Evolutionary conservation across 495 filamentous ascomycete genomes (phyloP), one percentile per base, ranked within the genome.

Genomic region (Bacidia rubella): DNA sequence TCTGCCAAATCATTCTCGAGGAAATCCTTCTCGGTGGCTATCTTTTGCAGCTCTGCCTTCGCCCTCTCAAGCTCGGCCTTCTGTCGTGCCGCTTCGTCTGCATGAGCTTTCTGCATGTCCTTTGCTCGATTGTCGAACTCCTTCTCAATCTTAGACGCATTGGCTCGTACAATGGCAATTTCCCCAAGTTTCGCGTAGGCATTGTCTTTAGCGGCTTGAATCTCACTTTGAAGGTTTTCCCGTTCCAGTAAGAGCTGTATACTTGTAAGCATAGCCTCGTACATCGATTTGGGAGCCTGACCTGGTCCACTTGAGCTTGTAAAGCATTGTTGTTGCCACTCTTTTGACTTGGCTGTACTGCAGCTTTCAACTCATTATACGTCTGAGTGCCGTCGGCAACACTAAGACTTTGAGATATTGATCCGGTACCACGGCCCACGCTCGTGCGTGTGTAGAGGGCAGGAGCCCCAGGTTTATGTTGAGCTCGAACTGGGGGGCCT

Each of bases 81-180:
- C 35, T 75, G 68, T 50, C 73, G 77, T 15, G 69, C 69, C n/a
- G 68, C 59, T 49, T 76, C 73, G 11, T 83, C 80, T 3, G 66
- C 68, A 58, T 81, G 71, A 20, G 69, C 32, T 52, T 78, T 75
- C 47, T 78, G 71, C 54, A 82, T 56, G 2, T 69, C 68, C 9
- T 65, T 58, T 10, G 82, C 52, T 50, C 70, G 67, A 12, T 69
- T 69, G 50, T 85, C 79, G 62, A 78, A 74, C 23, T 81, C 77
- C 43, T 75, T 71, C 12, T 62, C 62, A 22, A 72, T 58, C 52
- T 76, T 80, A 2, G 69, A 65, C 47, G 78, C 73, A 49, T 85
- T 83, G 3, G 76, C 74, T 5, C 83, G 79, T 25, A 86, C 72
- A 11, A 85, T 85, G 20, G 80, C 69, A 24, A 80, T 80, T 65